Evolutionary conservation across 805 yeast species (phyloP), one percentile per base, ranked within the genome.

Genomic region (Candida schatavii): DNA sequence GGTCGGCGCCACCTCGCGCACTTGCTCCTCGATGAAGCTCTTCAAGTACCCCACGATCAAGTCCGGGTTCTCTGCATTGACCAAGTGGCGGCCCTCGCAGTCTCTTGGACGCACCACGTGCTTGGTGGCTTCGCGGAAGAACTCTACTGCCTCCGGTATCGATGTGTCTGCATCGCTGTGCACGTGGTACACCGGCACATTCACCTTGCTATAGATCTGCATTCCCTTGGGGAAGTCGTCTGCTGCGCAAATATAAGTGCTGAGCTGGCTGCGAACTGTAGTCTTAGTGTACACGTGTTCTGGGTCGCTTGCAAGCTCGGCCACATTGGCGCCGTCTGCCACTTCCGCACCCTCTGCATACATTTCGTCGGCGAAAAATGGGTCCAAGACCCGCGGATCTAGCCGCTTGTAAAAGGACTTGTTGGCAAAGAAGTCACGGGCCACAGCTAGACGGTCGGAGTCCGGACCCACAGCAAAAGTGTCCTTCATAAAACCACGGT

Each of bases 31-130:
- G 15, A 55, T 44, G 28, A 52, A 55, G 1, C 43, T 43, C 11
- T 32, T 41, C 30, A 66, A 52, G 6, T 52, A 32, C 1, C 54
- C 52, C 19, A 61, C 49, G 10, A 55, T 51, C 15, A 42, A 70
- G 40, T 75, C 80, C 3, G 87, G 85, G 38, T 56, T 49, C 42
- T 79, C 81, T 17, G 71, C 70, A 42, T 74, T 73, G 15, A 80
- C 60, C 36, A 78, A 49, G 55, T 83, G 88, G 27, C 67, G 70
- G 0, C 83, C 86, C 0, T 36, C 10, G 20, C 23, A 15, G 39
- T 25, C 31, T 4, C 23, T 36, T 14, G 13, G 30, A 14, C 26
- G 30, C 10, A 36, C 25, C 5, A 36, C 39, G 17, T 27, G 20
- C 20, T n/a, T 35, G 26, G 15, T 19, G n/a, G n/a, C 15, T 14